A percentile compares a stretch with the other conserved stretches of the same genome.
phyloP scores from a whole-genome alignment of 441 rosid species.

The Cnidoscolus chayamansa region DNA sequence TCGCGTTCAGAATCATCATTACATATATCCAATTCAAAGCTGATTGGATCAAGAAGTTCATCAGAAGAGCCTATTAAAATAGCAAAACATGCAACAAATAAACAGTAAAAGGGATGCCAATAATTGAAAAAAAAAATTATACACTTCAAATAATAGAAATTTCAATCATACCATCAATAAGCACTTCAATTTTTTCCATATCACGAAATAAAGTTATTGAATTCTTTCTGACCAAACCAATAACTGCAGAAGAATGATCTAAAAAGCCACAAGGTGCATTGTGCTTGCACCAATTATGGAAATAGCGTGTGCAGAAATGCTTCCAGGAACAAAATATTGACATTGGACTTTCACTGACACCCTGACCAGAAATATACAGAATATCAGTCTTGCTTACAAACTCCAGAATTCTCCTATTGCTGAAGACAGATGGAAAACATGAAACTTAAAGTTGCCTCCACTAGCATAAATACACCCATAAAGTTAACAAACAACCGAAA shows the following conservation, averaged over 20 bases:
- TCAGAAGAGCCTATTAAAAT: constrained; percentile 54
- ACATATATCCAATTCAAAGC: constrained; percentile 43
- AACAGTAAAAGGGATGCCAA: constrained; percentile 1
- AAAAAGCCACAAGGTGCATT: constrained; percentile 70
- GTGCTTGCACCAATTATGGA: constrained; percentile 81
- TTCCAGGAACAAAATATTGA: constrained; percentile 73
- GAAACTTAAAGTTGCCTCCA: background rate
- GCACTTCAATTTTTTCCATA: constrained; percentile 63
- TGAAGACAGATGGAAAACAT: constrained; percentile 10
- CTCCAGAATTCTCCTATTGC: constrained; percentile 12
- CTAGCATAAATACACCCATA: background rate
- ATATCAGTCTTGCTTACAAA: constrained; percentile 27
- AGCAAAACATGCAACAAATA: constrained; percentile 18
- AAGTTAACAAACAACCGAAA: background rate
- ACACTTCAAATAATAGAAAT: constrained; percentile 17
- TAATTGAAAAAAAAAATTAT: background rate
- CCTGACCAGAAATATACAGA: constrained; percentile 44
- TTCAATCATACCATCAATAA: constrained; percentile 58
- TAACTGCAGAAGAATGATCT: constrained; percentile 48
- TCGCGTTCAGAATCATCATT: constrained; percentile 49
- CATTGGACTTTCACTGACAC: constrained; percentile 47
- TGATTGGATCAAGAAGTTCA: constrained; percentile 43
- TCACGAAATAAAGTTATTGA: constrained; percentile 76
- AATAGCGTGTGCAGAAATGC: constrained; percentile 69
- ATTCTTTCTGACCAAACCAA: constrained; percentile 81